Conservation (phyloP, 164 flowering plant species). For the Piper betle region DNA sequence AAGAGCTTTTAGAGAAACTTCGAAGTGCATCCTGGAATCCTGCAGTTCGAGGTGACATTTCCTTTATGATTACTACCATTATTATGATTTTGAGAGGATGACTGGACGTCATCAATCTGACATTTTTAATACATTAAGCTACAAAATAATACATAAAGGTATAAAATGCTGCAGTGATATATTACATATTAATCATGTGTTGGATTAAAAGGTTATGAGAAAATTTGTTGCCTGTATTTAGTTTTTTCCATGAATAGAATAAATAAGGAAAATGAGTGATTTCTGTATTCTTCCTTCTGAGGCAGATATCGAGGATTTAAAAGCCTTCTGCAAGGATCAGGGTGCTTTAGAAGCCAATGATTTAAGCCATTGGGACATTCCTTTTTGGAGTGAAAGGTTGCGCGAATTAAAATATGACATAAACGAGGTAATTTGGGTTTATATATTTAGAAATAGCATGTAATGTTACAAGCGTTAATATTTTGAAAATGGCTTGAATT, state of each 20-base stretch:
- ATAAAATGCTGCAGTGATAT: too few relatives aligned
- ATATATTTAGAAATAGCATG: too few relatives aligned
- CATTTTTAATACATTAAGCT: too few relatives aligned
- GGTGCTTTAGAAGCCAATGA: slow-evolving; percentile 77
- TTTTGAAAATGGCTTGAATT: neutral
- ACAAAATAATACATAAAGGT: too few relatives aligned
- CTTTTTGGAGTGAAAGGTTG: slow-evolving; percentile 96
- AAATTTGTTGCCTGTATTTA: too few relatives aligned
- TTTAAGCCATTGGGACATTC: slow-evolving; percentile 76
- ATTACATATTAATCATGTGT: too few relatives aligned
- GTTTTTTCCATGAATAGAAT: too few relatives aligned
- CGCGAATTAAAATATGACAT: slow-evolving; percentile 92
- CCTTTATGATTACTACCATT: neutral
- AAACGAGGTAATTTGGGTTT: slow-evolving; percentile 48
- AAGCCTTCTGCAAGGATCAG: slow-evolving; percentile 48
- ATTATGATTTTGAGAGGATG: neutral
- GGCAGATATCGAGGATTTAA: slow-evolving; percentile 79
- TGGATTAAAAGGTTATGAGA: too few relatives aligned
- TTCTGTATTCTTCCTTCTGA: neutral
- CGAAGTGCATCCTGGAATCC: slow-evolving; percentile 84
- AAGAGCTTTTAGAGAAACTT: slow-evolving; percentile 81
- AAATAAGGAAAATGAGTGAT: too few relatives aligned
- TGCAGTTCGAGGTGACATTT: slow-evolving; percentile 69
- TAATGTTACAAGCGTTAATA: too few relatives aligned
- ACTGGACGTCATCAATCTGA: neutral